Evolutionary conservation across 2,329 filamentous ascomycete species (phyloP).

Genomic region (Hymenoscyphus scutula): DNA sequence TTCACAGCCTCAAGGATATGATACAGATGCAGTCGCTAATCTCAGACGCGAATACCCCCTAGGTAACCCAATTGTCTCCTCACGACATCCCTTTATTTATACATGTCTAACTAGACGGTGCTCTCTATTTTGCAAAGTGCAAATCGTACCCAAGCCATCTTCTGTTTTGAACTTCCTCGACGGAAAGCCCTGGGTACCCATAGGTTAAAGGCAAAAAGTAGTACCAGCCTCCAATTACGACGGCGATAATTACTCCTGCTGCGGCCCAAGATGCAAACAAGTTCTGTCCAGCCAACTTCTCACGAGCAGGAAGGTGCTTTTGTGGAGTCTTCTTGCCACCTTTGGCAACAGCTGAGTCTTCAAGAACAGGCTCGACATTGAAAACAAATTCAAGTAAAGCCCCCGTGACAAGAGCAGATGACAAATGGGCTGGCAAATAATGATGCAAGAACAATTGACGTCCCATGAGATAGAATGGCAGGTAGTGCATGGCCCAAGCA

Average conservation of each 20-base stretch:
- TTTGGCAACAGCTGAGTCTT: constrained; percentile 47
- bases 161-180: constrained; percentile 74
- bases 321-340: constrained; percentile 49
- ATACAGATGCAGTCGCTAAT: constrained; percentile 30
- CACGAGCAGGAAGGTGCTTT: constrained; percentile 72
- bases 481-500: constrained; percentile 94
- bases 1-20: constrained; percentile 10
- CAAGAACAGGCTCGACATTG: constrained; percentile 73
- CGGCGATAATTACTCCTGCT: constrained; percentile 63
- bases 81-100: constrained; percentile 11
- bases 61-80: constrained; percentile 7
- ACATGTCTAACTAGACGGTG: constrained; percentile 11
- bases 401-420: constrained; percentile 84
- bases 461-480: constrained; percentile 97
- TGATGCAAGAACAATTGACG: constrained; percentile 97
- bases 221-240: constrained; percentile 75
- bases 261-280: constrained; percentile 78
- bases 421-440: constrained; percentile 91
- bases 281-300: constrained; percentile 77
- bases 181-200: constrained; percentile 81
- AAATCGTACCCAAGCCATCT: constrained; percentile 98
- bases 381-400: constrained; percentile 95
- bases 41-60: constrained; percentile 13
- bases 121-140: constrained; percentile 86
- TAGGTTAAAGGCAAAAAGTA: constrained; percentile 97